Evolutionary conservation across 345 rosid genomes (phyloP).

Genomic region (Corchorus capsularis): DNA sequence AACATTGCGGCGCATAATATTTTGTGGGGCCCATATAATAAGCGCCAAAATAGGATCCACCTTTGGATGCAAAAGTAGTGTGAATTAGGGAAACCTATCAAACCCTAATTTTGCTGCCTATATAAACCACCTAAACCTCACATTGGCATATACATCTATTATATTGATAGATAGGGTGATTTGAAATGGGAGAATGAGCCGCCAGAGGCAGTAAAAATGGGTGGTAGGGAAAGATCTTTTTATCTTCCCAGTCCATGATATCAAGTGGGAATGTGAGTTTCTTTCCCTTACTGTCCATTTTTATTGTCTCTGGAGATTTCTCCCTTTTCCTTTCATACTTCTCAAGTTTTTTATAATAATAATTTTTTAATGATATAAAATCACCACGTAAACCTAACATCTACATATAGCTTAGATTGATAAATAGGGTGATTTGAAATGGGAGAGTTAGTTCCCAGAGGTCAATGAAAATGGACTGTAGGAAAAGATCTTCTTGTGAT

Average conservation of each 20-base stretch:
- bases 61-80: no score
- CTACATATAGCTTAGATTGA: neutral
- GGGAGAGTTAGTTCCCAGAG: slow-evolving; percentile 21
- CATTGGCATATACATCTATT: neutral
- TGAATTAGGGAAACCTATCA: neutral
- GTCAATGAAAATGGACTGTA: slow-evolving; percentile 20
- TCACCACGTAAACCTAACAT: neutral
- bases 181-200: slow-evolving; percentile 25
- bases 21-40: no score
- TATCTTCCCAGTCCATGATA: neutral
- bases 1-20: no score
- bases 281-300: slow-evolving; percentile 31
- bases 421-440: slow-evolving; percentile 15
- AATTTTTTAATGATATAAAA: no score
- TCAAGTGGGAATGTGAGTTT: neutral
- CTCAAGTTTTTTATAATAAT: no score
- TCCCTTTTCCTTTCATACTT: slow-evolving; percentile 22
- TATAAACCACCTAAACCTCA: neutral
- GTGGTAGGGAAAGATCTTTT: slow-evolving; percentile 20
- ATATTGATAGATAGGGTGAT: neutral
- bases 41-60: neutral
- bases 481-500: slow-evolving; percentile 9
- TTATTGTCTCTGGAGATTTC: slow-evolving; percentile 20
- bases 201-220: slow-evolving; percentile 22
- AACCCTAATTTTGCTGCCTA: neutral